A percentile compares a stretch with the other conserved stretches of the same genome.
phyloP scores from a whole-genome alignment of 768 basidiomycete species.

The Pseudohyphozyma bogoriensis region DNA sequence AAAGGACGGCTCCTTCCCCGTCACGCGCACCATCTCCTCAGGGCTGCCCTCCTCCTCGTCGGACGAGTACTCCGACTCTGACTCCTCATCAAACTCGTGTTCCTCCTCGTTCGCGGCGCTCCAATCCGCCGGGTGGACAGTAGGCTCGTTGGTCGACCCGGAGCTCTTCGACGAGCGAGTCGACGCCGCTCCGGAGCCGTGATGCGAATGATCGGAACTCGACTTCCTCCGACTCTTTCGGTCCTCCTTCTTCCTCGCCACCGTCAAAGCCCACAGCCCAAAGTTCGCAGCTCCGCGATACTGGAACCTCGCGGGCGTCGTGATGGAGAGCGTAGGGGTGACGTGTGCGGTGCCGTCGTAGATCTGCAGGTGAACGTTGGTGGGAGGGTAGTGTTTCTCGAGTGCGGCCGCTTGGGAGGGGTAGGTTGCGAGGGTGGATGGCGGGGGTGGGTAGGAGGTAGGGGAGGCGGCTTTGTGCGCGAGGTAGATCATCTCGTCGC shows the following conservation, averaged over 20 bases:
- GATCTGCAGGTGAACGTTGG: slow-evolving; percentile 28
- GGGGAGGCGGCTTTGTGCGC: slow-evolving; percentile 91
- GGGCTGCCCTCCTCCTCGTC: not conserved
- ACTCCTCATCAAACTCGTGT: not conserved
- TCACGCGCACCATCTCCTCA: slow-evolving; percentile 4
- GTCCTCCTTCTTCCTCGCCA: slow-evolving; percentile 1
- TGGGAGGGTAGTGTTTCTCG: slow-evolving; percentile 27
- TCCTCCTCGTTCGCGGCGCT: not conserved
- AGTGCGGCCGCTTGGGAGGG: slow-evolving; percentile 29
- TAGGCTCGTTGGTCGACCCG: not conserved
- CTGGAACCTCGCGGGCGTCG: slow-evolving; percentile 38
- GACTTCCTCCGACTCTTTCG: not conserved
- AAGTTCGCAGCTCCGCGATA: slow-evolving; percentile 35
- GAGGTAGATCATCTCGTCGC: slow-evolving; percentile 78
- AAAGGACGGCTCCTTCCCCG: slow-evolving; percentile 18
- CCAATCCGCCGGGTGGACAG: not conserved
- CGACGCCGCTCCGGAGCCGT: not conserved
- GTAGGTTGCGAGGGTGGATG: slow-evolving; percentile 47
- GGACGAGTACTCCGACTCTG: not conserved
- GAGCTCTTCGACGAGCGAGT: slow-evolving; percentile 1
- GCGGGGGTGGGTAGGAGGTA: slow-evolving; percentile 53
- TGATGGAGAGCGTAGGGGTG: slow-evolving; percentile 27
- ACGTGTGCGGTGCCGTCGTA: slow-evolving; percentile 30
- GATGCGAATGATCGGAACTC: not conserved
- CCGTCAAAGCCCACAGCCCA: slow-evolving; percentile 12